Conservation (phyloP, 2,329 filamentous ascomycete genomes). For the Aureobasidium sp. region DNA sequence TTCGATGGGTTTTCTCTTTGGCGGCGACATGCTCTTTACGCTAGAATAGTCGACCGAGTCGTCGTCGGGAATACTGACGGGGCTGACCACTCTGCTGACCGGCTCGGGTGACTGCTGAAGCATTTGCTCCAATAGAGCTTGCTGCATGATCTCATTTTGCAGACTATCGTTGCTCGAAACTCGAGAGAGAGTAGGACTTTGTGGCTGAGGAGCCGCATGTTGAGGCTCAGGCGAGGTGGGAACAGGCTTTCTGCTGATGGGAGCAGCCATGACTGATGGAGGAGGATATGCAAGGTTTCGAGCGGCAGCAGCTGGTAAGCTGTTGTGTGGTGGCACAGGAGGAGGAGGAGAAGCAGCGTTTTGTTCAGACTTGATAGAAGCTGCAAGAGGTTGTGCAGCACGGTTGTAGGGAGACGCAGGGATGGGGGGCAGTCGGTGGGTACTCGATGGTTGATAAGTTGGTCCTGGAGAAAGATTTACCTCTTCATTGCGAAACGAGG, state of each 20-base stretch:
- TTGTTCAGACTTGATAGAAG: background rate
- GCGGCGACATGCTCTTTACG: conserved; percentile 41
- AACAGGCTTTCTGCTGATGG: conserved; percentile 9
- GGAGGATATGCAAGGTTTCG: background rate
- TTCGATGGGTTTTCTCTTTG: conserved; percentile 48
- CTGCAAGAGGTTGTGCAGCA: conserved; percentile 26
- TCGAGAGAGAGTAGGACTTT: conserved; percentile 18
- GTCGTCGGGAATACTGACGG: conserved; percentile 51
- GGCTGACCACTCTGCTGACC: conserved; percentile 18
- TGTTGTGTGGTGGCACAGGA: conserved; percentile 21
- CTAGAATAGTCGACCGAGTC: conserved; percentile 72
- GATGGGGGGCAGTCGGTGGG: conserved; percentile 37
- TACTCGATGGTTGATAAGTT: conserved; percentile 17
- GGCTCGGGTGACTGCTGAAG: conserved; percentile 25
- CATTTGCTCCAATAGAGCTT: conserved; percentile 36
- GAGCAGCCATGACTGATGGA: background rate
- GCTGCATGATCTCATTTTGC: conserved; percentile 38
- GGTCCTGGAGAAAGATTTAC: conserved; percentile 19
- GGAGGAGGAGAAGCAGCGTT: conserved; percentile 23
- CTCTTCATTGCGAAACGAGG: conserved; percentile 48
- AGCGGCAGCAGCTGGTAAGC: conserved; percentile 16
- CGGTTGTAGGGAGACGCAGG: conserved; percentile 37
- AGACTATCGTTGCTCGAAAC: conserved; percentile 36
- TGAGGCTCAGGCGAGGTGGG: background rate
- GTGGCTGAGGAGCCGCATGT: background rate